These are phyloP conservation scores for Pyricularia pennisetigena DNA, from an alignment of 2,329 filamentous ascomycete genomes.

Conservation along the genomic window DNA sequence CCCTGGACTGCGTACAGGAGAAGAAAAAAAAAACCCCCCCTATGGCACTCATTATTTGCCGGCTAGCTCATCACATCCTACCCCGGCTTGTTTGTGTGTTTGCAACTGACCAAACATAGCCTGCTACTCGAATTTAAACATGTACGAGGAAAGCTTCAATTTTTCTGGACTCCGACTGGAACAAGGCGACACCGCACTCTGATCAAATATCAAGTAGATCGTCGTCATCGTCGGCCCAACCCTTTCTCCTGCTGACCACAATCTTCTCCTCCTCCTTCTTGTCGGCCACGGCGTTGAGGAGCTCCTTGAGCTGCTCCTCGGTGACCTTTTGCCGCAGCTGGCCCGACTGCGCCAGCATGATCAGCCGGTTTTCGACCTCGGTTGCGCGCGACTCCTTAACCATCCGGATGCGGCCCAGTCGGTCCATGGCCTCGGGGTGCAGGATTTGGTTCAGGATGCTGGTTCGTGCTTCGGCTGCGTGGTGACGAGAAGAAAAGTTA, in stretches of 20 bases:
- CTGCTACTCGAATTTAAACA: too few species aligned
- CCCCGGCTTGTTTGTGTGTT: background rate
- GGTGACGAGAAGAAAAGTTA: background rate
- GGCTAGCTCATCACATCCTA: background rate
- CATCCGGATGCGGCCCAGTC: conserved; percentile 85
- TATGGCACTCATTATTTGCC: background rate
- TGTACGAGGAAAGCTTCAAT: background rate
- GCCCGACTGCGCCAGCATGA: conserved; percentile 80
- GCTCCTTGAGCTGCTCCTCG: conserved; percentile 86
- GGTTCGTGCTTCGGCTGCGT: conserved; percentile 57
- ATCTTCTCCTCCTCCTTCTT: conserved; percentile 74
- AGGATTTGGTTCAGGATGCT: conserved; percentile 87
- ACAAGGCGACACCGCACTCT: conserved; percentile 15
- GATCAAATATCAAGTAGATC: conserved; percentile 40
- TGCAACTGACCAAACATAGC: too few species aligned
- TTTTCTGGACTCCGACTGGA: background rate
- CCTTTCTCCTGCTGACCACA: conserved; percentile 74
- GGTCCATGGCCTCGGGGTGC: conserved; percentile 84
- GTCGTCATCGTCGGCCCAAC: conserved; percentile 76
- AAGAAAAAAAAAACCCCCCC: too few species aligned
- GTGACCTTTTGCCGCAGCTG: conserved; percentile 83
- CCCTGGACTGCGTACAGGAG: background rate
- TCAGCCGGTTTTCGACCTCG: conserved; percentile 86
- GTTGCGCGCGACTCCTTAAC: conserved; percentile 87
- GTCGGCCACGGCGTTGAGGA: conserved; percentile 77